A percentile compares a stretch with the other conserved stretches of the same genome.
phyloP scores from a whole-genome alignment of 345 rosid genomes.

The Clarkia xantiana region DNA sequence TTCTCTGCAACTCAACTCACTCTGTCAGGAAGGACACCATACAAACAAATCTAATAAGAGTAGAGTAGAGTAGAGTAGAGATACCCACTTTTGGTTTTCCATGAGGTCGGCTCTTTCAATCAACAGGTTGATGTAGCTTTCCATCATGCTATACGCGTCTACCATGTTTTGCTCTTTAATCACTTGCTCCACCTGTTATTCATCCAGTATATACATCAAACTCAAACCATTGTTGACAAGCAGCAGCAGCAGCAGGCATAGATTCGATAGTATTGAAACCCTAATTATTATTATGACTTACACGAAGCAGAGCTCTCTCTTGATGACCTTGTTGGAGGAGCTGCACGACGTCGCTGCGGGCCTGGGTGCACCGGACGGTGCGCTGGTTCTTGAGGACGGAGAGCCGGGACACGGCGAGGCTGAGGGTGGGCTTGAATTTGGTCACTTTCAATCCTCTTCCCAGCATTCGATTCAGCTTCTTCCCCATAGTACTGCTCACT shows the following conservation, averaged over 20 bases:
- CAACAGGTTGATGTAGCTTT: constrained; percentile 49
- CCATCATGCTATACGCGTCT: constrained; percentile 50
- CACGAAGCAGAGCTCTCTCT: constrained; percentile 67
- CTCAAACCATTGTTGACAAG: neutral
- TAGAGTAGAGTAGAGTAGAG: neutral
- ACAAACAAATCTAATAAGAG: neutral
- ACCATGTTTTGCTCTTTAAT: constrained; percentile 57
- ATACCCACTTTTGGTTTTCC: constrained; percentile 32
- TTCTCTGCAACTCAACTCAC: constrained; percentile 16
- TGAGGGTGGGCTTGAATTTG: constrained; percentile 49
- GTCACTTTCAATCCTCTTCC: constrained; percentile 46
- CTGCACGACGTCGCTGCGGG: constrained; percentile 61
- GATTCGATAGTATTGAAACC: too few relatives aligned
- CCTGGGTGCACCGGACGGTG: constrained; percentile 31
- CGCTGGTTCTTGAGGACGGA: constrained; percentile 62
- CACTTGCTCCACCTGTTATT: constrained; percentile 56
- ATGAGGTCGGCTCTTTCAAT: constrained; percentile 50
- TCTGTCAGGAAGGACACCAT: neutral
- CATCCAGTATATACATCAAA: too few relatives aligned
- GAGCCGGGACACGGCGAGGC: constrained; percentile 56
- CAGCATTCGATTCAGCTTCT: constrained; percentile 59
- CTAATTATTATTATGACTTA: too few relatives aligned
- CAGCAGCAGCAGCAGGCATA: too few relatives aligned
- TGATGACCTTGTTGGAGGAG: constrained; percentile 61
- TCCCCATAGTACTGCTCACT: constrained; percentile 59